Conservation (phyloP, 2,329 filamentous ascomycete species). For the Hypoxylon sp. region DNA sequence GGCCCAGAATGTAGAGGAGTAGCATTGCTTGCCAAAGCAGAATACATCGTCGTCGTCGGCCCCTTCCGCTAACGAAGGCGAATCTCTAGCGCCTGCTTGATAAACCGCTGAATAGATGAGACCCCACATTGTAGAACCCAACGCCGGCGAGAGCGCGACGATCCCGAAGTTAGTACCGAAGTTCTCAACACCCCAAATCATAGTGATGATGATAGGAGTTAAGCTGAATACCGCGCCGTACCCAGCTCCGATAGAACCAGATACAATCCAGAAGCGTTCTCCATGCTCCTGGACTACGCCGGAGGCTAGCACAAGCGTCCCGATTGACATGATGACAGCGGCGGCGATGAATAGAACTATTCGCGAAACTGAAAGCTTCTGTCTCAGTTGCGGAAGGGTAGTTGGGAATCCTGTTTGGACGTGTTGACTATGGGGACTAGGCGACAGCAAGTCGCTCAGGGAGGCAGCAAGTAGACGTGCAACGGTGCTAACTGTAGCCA, state of each 20-base stretch:
- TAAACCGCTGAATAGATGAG: conserved; percentile 88
- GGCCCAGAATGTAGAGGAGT: conserved; percentile 86
- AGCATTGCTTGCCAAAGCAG: conserved; percentile 87
- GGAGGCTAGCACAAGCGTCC: conserved; percentile 83
- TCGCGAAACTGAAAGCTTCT: conserved; percentile 76
- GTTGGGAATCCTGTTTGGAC: conserved; percentile 61
- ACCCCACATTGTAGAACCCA: conserved; percentile 91
- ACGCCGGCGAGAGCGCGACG: conserved; percentile 89
- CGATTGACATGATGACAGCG: conserved; percentile 79
- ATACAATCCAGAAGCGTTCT: conserved; percentile 87
- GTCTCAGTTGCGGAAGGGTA: conserved; percentile 54
- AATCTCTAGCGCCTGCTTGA: conserved; percentile 72
- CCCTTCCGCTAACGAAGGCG: conserved; percentile 53
- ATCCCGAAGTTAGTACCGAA: conserved; percentile 99
- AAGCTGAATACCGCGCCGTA: conserved; percentile 94
- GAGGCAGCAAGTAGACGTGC: conserved; percentile 91
- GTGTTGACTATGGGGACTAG: conserved; percentile 72
- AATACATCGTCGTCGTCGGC: conserved; percentile 64
- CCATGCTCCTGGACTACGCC: conserved; percentile 81
- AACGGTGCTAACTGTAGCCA: conserved; percentile 91
- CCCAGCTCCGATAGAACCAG: conserved; percentile 86
- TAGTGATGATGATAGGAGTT: conserved; percentile 92
- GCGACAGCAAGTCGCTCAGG: conserved; percentile 88
- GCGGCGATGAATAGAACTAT: conserved; percentile 84
- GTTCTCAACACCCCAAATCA: conserved; percentile 98